Conservation (phyloP, 345 rosid species). For the Gossypium turneri region DNA sequence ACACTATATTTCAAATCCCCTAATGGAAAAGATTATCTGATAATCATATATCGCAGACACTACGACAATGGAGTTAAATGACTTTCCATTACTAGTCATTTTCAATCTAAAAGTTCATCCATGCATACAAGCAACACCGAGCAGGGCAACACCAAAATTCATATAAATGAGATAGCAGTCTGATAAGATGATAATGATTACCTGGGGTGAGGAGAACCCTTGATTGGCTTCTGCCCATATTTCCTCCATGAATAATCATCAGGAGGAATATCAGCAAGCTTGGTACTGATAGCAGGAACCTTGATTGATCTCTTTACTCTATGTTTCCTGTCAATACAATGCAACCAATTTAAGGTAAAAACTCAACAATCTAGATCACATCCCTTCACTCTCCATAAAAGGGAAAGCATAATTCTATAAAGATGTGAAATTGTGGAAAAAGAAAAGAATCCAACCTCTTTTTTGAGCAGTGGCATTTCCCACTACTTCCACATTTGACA, state of each 20-base stretch:
- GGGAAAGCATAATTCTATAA: not conserved
- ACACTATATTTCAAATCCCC: not conserved
- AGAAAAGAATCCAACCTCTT: conserved; percentile 44
- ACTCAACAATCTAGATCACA: not conserved
- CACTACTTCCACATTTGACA: conserved; percentile 58
- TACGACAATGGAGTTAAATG: not conserved
- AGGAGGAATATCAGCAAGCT: conserved; percentile 81
- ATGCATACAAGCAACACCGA: not conserved
- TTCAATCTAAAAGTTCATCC: not conserved
- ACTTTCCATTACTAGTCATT: not conserved
- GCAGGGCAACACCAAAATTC: not conserved
- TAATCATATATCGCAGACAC: not conserved
- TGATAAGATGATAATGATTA: conserved; percentile 18
- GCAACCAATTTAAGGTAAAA: conserved; percentile 14
- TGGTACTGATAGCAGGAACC: conserved; percentile 79
- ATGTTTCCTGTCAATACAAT: conserved; percentile 49
- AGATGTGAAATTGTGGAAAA: not conserved
- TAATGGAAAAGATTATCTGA: not conserved
- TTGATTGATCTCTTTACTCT: conserved; percentile 70
- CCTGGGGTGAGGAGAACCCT: conserved; percentile 89
- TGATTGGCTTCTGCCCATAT: conserved; percentile 80
- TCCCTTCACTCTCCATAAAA: not conserved
- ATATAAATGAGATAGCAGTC: too few species aligned
- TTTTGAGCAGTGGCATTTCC: conserved; percentile 78
- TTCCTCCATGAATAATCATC: conserved; percentile 86